Evolutionary conservation across 176 grass and related monocot genomes (phyloP), one percentile per base, ranked within the genome.

Genomic region (Triticum turgidum): DNA sequence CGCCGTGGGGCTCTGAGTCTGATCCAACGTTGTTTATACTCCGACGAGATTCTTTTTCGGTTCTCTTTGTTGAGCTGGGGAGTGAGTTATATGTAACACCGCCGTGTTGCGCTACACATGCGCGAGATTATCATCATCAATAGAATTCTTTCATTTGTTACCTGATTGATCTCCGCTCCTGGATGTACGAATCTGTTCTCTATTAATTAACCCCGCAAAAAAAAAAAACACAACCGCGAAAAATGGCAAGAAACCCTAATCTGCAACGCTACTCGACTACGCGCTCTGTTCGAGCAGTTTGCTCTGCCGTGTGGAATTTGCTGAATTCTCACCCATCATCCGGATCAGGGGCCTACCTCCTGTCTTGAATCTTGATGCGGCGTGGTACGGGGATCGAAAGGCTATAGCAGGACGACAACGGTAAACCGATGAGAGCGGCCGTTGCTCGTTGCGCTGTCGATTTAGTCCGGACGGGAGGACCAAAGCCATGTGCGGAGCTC

Each of bases 71-170:
- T 27, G 35, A 73, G 70, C 20, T 71, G 69, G n/a, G 3, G 69
- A 44, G 38, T 14, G 69, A 73, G 70, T 56, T 56, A 73, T 11
- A 25, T 44, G 9, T n/a, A 0, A 21, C 2, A 4, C 4, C 4
- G 34, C 34, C 17, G 11, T 41, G 37, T 22, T 42, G 69, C 1
- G 69, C 37, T 3, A 7, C 11, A 2, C 21, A 73, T 73, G 70
- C 11, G 24, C 70, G 2, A 25, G 39, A 73, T 45, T 45, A 45
- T 45, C 5, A 25, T 25, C 24, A 65, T 30, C 3, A 71, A 39
- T 71, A 27, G 12, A 56, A 73, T 73, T 73, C 70, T 45, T 73
- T 73, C 70, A 73, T 73, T 73, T 45, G 70, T 73, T 44, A 45
- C 70, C 5, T 45, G 12, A 24, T 8, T 27, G 2, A 15, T 73